Base-by-base conservation (phyloP, 441 rosid species). In the Adansonia gregorii region DNA sequence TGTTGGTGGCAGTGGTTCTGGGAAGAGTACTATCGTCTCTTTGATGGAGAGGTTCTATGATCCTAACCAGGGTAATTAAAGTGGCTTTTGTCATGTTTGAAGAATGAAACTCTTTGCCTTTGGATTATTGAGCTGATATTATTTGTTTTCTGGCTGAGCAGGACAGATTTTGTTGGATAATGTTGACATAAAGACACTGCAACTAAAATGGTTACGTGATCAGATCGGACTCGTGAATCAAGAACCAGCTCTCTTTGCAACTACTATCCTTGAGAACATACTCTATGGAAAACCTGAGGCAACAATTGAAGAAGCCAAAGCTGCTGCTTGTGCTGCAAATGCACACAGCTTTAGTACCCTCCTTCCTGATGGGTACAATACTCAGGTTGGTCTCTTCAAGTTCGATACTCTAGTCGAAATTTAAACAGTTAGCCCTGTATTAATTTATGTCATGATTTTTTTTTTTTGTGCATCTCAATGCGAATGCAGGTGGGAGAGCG, bases 1-100 rank as follows among this genome's bases (percentile, higher is more conserved):
- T 7, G 99, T 95, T 76, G 99, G 99, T 68, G 98, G 99, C 4
- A 95, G 99, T 67, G 99, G 99, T 19, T 93, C 98, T 19, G 99
- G 99, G 67, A 95, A 95, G 85, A 95, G 99, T 84, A 95, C 99
- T 22, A 98, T 95, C 60, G 97, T 95, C 76, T 93, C 99, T 72
- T 85, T 95, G 59, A 89, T 95, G 3, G 99, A 95, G 88, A 87
- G 99, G 79, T 95, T 95, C 82, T 95, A 95, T 19, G 99, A 95
- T 85, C 99, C 99, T 60, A 93, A 77, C 83, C 87, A 84, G 54
- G 99, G 99, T 94, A 89, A 86, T 8, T 74, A 39, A 35, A 41
- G 73, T 19, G 60, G 46, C 19, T 59, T 17, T 46, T 61, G 2
- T 67, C 24, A 8, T 70, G 19, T 49, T 73, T 27, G 63, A 56